Percentiles rank a stretch among this genome's conserved stretches.
Conservation (phyloP, 495 filamentous ascomycete genomes). For the Trichoderma gamsii region DNA sequence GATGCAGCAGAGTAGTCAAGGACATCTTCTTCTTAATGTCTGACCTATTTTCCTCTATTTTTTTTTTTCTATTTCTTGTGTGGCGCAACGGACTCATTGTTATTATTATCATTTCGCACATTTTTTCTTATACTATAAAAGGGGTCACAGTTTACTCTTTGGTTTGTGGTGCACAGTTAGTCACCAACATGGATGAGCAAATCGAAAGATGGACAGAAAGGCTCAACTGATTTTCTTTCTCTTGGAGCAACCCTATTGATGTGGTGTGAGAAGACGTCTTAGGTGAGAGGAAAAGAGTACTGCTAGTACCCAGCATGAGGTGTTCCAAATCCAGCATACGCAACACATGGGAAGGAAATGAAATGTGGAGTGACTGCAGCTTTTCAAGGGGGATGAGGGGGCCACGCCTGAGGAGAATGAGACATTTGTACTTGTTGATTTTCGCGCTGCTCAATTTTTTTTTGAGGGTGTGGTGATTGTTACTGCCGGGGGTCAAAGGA, state of each 20-base stretch:
- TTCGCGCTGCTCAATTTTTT: not conserved
- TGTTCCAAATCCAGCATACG: not conserved
- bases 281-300: not conserved
- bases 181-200: not conserved
- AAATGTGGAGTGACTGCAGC: not conserved
- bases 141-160: not conserved
- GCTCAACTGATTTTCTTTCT: not conserved
- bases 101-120: not conserved
- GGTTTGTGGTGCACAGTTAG: slow-evolving; percentile 9
- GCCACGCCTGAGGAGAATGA: not conserved
- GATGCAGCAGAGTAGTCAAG: not conserved
- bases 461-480: not conserved
- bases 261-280: not conserved
- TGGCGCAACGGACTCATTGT: not conserved
- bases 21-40: not conserved
- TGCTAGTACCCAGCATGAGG: not conserved
- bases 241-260: not conserved
- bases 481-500: not conserved
- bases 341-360: not conserved
- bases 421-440: not conserved
- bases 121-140: slow-evolving; percentile 10
- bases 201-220: not conserved
- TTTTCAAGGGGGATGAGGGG: not conserved
- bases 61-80: not conserved
- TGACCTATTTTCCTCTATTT: not conserved